Evolutionary conservation across 306 rosid species (phyloP).

Genomic region (Canavalia gladiata): DNA sequence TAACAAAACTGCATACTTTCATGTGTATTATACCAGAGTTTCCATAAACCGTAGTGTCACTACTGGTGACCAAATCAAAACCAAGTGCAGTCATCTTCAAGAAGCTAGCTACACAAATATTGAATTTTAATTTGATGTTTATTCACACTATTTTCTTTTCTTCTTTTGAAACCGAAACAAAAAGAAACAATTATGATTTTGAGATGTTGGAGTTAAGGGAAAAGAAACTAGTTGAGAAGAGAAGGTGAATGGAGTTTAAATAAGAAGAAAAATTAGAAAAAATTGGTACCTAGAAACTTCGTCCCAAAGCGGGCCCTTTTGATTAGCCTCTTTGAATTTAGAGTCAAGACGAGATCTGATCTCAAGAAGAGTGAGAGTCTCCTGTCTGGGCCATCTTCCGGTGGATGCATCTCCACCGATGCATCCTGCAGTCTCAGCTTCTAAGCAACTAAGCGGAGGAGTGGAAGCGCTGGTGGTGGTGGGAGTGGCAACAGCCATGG

Average conservation of each 20-base stretch:
- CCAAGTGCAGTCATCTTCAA: conserved; percentile 35
- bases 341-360: conserved; percentile 96
- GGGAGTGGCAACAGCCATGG: conserved; percentile 41
- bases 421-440: conserved; percentile 61
- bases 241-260: not conserved
- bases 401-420: conserved; percentile 68
- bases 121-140: conserved; percentile 10
- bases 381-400: conserved; percentile 95
- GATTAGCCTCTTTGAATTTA: conserved; percentile 95
- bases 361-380: conserved; percentile 96
- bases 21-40: conserved; percentile 18
- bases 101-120: conserved; percentile 21
- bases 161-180: not conserved
- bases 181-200: not conserved
- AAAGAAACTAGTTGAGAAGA: not conserved
- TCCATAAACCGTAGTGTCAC: not conserved
- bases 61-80: conserved; percentile 16
- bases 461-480: conserved; percentile 60
- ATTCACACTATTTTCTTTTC: not conserved
- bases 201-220: not conserved
- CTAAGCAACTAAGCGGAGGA: conserved; percentile 69
- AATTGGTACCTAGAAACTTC: conserved; percentile 86
- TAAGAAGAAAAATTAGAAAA: not conserved
- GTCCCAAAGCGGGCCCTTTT: conserved; percentile 98
- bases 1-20: conserved; percentile 17